Percentiles rank a stretch among this genome's conserved stretches.
phyloP scores from a whole-genome alignment of 1,284 basidiomycete species.

The Irpex lacteus region DNA sequence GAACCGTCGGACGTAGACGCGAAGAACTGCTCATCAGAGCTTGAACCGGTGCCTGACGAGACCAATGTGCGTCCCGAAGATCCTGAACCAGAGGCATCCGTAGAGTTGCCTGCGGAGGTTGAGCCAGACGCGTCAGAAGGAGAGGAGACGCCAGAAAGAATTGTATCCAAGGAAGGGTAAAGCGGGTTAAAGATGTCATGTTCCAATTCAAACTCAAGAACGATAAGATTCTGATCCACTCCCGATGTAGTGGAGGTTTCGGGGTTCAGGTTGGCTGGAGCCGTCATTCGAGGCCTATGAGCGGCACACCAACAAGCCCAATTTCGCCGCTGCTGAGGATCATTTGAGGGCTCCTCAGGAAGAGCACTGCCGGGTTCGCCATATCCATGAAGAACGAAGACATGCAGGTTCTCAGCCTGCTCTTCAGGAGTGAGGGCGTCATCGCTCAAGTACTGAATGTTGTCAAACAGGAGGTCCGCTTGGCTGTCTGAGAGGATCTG shows the following conservation, averaged over 20 bases:
- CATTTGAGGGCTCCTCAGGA: conserved; percentile 30
- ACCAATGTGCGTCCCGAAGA: conserved; percentile 32
- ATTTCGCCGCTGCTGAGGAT: conserved; percentile 39
- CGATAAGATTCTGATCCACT: conserved; percentile 40
- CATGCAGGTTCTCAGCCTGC: conserved; percentile 57
- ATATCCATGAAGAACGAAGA: conserved; percentile 73
- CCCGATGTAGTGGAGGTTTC: conserved; percentile 4
- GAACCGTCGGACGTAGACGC: conserved; percentile 20
- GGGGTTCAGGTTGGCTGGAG: conserved; percentile 18
- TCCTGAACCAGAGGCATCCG: conserved; percentile 22
- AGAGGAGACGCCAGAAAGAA: conserved; percentile 28
- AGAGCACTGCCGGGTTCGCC: conserved; percentile 58
- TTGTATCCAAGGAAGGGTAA: conserved; percentile 39
- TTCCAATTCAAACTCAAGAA: conserved; percentile 86
- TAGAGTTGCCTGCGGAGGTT: conserved; percentile 6
- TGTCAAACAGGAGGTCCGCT: conserved; percentile 75
- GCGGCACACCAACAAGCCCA: conserved; percentile 89
- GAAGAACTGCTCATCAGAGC: conserved; percentile 18
- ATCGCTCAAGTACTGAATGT: conserved; percentile 67
- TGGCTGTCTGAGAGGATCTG: conserved; percentile 71
- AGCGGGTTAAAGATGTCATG: conserved; percentile 73
- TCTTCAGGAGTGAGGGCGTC: conserved; percentile 45
- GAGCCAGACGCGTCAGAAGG: conserved; percentile 26
- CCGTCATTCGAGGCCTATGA: conserved; percentile 50
- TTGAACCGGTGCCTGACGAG: conserved; percentile 12